Evolutionary conservation across 1,284 basidiomycete species (phyloP).

Genomic region (Amylostereum chailletii): DNA sequence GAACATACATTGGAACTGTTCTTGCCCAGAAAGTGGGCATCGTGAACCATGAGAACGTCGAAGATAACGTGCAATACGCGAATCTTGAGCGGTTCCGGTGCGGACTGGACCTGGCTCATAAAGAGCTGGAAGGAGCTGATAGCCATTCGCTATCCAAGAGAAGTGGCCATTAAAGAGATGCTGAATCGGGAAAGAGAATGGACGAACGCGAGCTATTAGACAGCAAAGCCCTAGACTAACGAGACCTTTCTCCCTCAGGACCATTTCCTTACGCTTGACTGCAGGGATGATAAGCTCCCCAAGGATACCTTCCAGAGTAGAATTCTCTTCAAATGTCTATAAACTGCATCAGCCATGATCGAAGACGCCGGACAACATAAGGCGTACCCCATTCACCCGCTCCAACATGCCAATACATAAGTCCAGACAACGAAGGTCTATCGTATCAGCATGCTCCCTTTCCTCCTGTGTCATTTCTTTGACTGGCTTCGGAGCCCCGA

Average conservation of each 20-base stretch:
- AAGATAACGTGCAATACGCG: slow-evolving; percentile 85
- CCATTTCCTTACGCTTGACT: slow-evolving; percentile 79
- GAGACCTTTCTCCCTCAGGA: slow-evolving; percentile 81
- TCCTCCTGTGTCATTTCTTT: slow-evolving; percentile 53
- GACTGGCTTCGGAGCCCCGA: slow-evolving; percentile 27
- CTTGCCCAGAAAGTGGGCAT: slow-evolving; percentile 63
- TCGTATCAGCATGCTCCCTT: slow-evolving; percentile 50
- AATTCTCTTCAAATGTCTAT: slow-evolving; percentile 89
- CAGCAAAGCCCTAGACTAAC: slow-evolving; percentile 85
- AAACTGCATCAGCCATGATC: slow-evolving; percentile 1
- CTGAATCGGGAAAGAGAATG: neutral
- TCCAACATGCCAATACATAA: slow-evolving; percentile 89
- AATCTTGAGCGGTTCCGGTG: slow-evolving; percentile 71
- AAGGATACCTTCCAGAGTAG: slow-evolving; percentile 85
- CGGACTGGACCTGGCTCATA: slow-evolving; percentile 74
- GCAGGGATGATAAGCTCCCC: slow-evolving; percentile 88
- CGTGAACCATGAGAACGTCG: slow-evolving; percentile 88
- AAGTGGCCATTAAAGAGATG: neutral
- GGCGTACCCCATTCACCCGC: slow-evolving; percentile 75
- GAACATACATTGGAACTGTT: slow-evolving; percentile 41
- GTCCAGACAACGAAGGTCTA: slow-evolving; percentile 79
- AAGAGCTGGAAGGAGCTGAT: slow-evolving; percentile 88
- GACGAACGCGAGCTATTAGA: slow-evolving; percentile 70
- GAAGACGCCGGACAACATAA: neutral
- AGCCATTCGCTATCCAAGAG: slow-evolving; percentile 66